These are phyloP conservation scores for Xylariales sp. DNA, from an alignment of 2,329 filamentous ascomycete genomes.

Conservation along the genomic window DNA sequence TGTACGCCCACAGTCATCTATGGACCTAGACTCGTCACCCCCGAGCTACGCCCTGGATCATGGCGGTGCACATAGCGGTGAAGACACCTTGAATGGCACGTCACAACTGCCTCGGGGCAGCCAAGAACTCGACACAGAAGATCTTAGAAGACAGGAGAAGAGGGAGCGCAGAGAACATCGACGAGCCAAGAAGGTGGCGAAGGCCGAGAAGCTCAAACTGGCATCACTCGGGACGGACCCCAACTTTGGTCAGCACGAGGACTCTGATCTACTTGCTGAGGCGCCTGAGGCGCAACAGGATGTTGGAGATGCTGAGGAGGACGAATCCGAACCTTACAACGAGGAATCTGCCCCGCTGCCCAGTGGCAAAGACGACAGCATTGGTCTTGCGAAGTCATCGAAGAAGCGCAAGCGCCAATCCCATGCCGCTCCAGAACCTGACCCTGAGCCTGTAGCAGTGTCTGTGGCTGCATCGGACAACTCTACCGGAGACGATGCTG, in stretches of 20 bases:
- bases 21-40: background rate
- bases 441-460: background rate
- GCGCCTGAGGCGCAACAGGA: constrained; percentile 7
- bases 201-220: background rate
- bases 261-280: background rate
- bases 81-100: too few relatives aligned
- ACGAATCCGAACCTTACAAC: background rate
- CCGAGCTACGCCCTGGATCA: background rate
- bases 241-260: constrained; percentile 4
- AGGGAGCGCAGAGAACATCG: constrained; percentile 29
- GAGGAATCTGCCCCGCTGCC: too few relatives aligned
- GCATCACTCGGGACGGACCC: constrained; percentile 5
- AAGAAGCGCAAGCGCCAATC: constrained; percentile 17
- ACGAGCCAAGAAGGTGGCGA: constrained; percentile 38
- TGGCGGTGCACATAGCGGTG: too few relatives aligned
- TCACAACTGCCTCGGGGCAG: too few relatives aligned
- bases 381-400: too few relatives aligned
- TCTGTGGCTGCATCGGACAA: background rate
- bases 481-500: background rate
- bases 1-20: constrained; percentile 3
- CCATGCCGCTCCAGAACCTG: background rate
- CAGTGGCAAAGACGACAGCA: too few relatives aligned
- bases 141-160: background rate
- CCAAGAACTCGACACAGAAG: constrained; percentile 1
- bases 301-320: constrained; percentile 9